These are phyloP conservation scores for Penicillium tannophilum DNA, from an alignment of 495 filamentous ascomycete genomes.

Conservation along the genomic window DNA sequence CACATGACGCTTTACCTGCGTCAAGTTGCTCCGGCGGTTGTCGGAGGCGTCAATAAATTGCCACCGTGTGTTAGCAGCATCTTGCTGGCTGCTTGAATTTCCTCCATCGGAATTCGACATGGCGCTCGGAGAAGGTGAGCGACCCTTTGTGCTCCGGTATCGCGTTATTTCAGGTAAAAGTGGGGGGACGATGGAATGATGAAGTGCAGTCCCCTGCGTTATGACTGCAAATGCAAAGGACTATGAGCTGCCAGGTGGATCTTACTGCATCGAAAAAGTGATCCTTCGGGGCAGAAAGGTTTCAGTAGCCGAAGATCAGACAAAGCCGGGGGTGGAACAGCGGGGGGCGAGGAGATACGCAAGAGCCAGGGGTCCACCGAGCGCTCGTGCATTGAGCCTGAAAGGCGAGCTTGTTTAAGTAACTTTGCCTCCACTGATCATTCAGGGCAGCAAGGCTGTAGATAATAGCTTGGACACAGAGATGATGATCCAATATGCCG, in stretches of 20 bases:
- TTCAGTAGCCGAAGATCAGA: background rate
- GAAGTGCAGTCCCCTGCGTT: background rate
- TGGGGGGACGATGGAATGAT: background rate
- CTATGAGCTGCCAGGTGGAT: background rate
- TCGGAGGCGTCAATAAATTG: slow-evolving; percentile 48
- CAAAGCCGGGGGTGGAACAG: background rate
- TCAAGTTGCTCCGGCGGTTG: slow-evolving; percentile 42
- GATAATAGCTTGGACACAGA: too few species aligned
- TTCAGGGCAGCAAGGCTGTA: too few species aligned
- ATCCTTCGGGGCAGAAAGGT: background rate
- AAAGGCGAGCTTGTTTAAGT: background rate
- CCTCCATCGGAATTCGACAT: background rate
- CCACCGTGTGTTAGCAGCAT: slow-evolving; percentile 26
- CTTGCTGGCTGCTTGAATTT: background rate
- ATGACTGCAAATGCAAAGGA: background rate
- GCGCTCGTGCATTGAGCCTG: background rate
- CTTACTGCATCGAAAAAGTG: background rate
- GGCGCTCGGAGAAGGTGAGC: background rate
- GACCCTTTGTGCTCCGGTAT: background rate
- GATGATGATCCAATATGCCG: background rate
- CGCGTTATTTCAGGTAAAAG: background rate
- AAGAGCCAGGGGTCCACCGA: background rate
- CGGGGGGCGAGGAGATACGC: background rate
- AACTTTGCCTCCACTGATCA: too few species aligned
- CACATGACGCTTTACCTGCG: slow-evolving; percentile 49